Evolutionary conservation across 2,329 filamentous ascomycete genomes (phyloP), one percentile per base, ranked within the genome.

Genomic region (Beauveria rudraprayagi): DNA sequence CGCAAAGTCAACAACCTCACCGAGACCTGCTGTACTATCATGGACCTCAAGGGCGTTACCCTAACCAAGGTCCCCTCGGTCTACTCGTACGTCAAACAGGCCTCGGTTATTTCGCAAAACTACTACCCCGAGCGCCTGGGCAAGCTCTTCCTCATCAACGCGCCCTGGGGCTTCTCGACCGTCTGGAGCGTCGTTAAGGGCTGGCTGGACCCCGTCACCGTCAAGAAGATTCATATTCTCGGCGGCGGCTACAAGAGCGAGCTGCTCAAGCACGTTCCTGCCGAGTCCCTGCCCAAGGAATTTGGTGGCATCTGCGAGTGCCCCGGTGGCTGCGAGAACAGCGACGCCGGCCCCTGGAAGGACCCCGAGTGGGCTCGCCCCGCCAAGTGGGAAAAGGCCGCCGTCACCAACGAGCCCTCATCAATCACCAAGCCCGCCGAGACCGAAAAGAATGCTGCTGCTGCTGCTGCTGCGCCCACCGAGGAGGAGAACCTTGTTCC

Each of bases 101-200:
- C 91, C 51, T 94, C 91, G 40, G 87, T 80, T 73, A 90, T 99
- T 77, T 96, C 91, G 66, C 94, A 97, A 78, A 96, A 97, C 84
- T 96, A 97, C 85, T 99, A 99, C 79, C 94, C 94, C 8, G 94
- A 99, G 83, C 90, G 94, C 63, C 83, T 99, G 63, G 94, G 94
- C 71, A 92, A 92, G 77, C 83, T 99, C 72, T 99, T 96, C 83
- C 80, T 99, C 69, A 97, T 99, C 86, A 99, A 99, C 78, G 91
- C 93, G 3, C 92, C 92, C 22, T 97, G 92, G 92, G 92, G 92
- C 28, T 97, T 97, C 82, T 88, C 88, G 64, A 83, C 83, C 67
- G 89, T 92, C 65, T 99, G 94, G 83, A 82, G 78, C 72, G 83
- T 95, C 62, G 84, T 97, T 76, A 97, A 95, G 83, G 86, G 87